phyloP scores from a whole-genome alignment of 805 yeast genomes.

The Kluyveromyces wickerhamii region DNA sequence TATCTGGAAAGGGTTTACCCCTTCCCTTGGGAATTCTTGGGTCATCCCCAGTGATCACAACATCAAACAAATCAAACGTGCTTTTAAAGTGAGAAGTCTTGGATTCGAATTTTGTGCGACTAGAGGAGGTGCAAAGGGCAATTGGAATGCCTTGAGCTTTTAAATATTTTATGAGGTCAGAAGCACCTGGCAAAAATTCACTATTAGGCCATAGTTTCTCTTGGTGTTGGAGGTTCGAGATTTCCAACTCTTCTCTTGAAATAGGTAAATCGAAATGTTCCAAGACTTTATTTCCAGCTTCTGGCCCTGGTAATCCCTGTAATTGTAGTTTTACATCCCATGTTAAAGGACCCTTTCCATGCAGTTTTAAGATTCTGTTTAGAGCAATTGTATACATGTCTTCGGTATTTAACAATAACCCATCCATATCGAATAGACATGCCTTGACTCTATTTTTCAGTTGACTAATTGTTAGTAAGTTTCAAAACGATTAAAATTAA shows the following conservation, averaged over 20 bases:
- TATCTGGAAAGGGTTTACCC: constrained; percentile 93
- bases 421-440: constrained; percentile 76
- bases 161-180: constrained; percentile 53
- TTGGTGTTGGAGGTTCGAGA: constrained; percentile 44
- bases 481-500: too few species aligned
- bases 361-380: constrained; percentile 54
- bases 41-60: constrained; percentile 85
- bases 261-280: constrained; percentile 60
- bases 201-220: constrained; percentile 52
- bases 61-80: constrained; percentile 61
- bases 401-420: constrained; percentile 85
- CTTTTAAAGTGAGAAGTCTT: constrained; percentile 65
- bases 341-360: constrained; percentile 71
- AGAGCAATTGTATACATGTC: constrained; percentile 79
- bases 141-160: constrained; percentile 54
- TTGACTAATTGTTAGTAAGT: neutral
- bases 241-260: constrained; percentile 57
- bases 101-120: constrained; percentile 46
- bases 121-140: constrained; percentile 87
- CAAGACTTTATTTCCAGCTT: constrained; percentile 57
- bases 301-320: constrained; percentile 88
- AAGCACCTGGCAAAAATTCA: constrained; percentile 77
- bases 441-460: constrained; percentile 18
- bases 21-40: constrained; percentile 70
- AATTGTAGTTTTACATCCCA: constrained; percentile 86